Base-by-base conservation (phyloP, 768 basidiomycete genomes). In the Termitomyces sp. region DNA sequence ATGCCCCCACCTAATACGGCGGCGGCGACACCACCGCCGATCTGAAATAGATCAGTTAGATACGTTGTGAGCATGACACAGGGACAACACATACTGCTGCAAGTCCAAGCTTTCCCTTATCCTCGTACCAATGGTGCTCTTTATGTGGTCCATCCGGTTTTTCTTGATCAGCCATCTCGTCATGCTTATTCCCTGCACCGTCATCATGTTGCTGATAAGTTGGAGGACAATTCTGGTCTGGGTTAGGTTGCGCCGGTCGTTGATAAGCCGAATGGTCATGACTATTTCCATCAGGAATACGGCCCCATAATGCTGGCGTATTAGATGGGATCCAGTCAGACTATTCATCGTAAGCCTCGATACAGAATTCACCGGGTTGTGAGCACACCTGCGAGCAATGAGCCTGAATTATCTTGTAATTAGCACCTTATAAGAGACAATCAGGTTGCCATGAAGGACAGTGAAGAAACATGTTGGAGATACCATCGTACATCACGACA, bases 361-460 rank as follows among this genome's bases (percentile, higher is more conserved):
- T 24, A n/a, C 34, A 15, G 42, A 16, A 4, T 18, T 28, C 4
- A 42, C 31, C 8, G 15, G 24, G 48, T 41, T 44, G 29, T n/a
- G 20, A 28, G 16, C 66, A 55, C 60, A 82, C 87, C 78, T 88
- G 85, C 31, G 88, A 88, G 54, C 66, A 71, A 72, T 91, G 89
- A 9, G 86, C 74, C 65, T 89, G 87, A 61, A 90, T 82, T 70
- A 86, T 86, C 70, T 82, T 85, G 76, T 89, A 91, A 42, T 69
- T 71, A 60, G 70, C 67, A 41, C 81, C 87, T 86, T 62, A 26
- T 31, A 45, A 52, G 46, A 28, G 15, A 46, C 20, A 10, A 18
- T 36, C 44, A 44, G 55, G 42, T 6, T 31, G 48, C 36, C 24
- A 39, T 8, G 16, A 51, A 24, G 48, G 46, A 39, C 26, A 39